Evolutionary conservation across 176 grass and related monocot genomes (phyloP).

Genomic region (Eleusine indica): DNA sequence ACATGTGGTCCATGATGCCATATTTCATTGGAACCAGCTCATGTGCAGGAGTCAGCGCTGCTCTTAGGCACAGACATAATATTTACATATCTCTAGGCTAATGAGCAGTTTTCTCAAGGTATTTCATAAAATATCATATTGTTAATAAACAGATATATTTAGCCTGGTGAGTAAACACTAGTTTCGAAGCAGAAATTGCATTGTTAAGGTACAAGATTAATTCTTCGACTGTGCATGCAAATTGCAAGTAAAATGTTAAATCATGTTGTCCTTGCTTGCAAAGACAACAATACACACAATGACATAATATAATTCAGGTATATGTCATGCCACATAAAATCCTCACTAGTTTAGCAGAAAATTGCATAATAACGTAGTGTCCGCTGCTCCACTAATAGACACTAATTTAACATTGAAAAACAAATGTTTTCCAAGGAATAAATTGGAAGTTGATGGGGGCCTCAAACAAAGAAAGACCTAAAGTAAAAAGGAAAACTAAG

Average conservation of each 20-base stretch:
- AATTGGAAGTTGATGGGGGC: neutral
- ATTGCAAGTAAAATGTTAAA: too few relatives aligned
- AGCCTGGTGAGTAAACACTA: neutral
- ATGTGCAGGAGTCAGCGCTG: neutral
- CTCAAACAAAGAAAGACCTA: neutral
- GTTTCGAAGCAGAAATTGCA: too few relatives aligned
- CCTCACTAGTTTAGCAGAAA: neutral
- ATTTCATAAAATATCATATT: neutral
- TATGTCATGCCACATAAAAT: neutral
- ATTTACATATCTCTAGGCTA: slow-evolving; percentile 1
- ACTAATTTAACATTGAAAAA: too few relatives aligned
- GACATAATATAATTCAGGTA: neutral
- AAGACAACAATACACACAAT: too few relatives aligned
- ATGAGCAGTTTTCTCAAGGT: neutral
- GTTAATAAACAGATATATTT: neutral
- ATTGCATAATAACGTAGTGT: neutral
- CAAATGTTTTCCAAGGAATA: neutral
- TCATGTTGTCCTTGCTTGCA: too few relatives aligned
- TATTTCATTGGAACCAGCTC: neutral
- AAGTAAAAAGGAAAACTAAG: neutral
- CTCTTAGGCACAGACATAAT: slow-evolving; percentile 8
- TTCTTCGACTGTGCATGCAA: too few relatives aligned
- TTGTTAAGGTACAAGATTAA: neutral
- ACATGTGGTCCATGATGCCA: neutral
- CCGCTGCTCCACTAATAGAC: neutral